These are phyloP conservation scores for Cryptococcus floricola DNA, from an alignment of 1,284 basidiomycete species.

Conservation along the genomic window DNA sequence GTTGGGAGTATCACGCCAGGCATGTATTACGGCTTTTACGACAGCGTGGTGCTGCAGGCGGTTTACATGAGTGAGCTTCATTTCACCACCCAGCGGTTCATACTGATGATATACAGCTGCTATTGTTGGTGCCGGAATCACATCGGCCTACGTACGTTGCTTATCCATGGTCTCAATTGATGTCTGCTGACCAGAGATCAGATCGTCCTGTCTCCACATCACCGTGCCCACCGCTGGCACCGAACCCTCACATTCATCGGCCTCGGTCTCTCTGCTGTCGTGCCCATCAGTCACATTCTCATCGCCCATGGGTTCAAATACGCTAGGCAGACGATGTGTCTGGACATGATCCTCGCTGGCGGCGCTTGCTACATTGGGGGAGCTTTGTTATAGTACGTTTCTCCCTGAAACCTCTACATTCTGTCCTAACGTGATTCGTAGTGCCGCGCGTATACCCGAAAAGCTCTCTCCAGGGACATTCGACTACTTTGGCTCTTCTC, in stretches of 20 bases:
- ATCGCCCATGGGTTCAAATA: slow-evolving; percentile 58
- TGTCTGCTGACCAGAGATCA: slow-evolving; percentile 41
- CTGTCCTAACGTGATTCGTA: slow-evolving; percentile 38
- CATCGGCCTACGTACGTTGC: slow-evolving; percentile 29
- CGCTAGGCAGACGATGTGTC: slow-evolving; percentile 62
- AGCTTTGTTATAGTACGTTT: slow-evolving; percentile 73
- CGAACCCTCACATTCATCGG: slow-evolving; percentile 76
- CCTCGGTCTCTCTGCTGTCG: slow-evolving; percentile 67
- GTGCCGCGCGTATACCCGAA: slow-evolving; percentile 78
- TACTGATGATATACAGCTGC: slow-evolving; percentile 13
- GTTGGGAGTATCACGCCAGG: slow-evolving; percentile 78
- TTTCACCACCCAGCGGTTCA: not conserved
- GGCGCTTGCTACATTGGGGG: slow-evolving; percentile 68
- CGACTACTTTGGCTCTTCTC: slow-evolving; percentile 73
- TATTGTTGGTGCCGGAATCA: slow-evolving; percentile 28
- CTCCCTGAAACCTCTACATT: slow-evolving; percentile 3
- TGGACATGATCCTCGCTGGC: slow-evolving; percentile 63
- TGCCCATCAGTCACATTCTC: slow-evolving; percentile 68
- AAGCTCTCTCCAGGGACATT: slow-evolving; percentile 70
- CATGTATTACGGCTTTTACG: slow-evolving; percentile 51
- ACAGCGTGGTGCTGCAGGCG: slow-evolving; percentile 24
- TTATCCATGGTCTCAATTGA: not conserved
- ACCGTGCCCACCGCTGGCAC: slow-evolving; percentile 68
- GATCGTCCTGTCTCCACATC: slow-evolving; percentile 74
- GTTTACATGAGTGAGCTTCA: slow-evolving; percentile 55